These are phyloP conservation scores for Suillus decipiens DNA, from an alignment of 768 basidiomycete genomes.

Conservation along the genomic window DNA sequence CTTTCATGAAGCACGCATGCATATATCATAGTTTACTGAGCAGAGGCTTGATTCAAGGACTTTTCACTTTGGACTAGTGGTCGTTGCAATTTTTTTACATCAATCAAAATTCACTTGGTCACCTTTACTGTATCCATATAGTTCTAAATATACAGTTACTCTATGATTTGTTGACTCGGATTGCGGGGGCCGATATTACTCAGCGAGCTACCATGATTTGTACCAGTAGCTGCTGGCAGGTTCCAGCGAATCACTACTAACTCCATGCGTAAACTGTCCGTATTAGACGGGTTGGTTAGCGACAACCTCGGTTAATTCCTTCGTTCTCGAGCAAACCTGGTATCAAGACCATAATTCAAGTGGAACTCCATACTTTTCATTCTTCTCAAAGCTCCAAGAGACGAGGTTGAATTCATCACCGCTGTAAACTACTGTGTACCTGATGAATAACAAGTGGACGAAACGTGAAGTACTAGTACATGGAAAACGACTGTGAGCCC, in stretches of 20 bases:
- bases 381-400: neutral
- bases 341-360: too few species aligned
- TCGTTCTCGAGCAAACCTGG: too few species aligned
- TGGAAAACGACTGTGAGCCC: neutral
- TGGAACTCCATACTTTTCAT: too few species aligned
- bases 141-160: too few species aligned
- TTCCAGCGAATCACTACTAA: too few species aligned
- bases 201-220: too few species aligned
- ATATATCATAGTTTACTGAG: neutral
- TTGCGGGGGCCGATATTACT: too few species aligned
- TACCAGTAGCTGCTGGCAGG: too few species aligned
- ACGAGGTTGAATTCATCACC: neutral
- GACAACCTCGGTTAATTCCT: too few species aligned
- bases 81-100: neutral
- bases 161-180: neutral
- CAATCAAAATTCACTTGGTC: neutral
- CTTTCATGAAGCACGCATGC: conserved; percentile 20
- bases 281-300: too few species aligned
- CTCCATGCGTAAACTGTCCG: too few species aligned
- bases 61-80: neutral
- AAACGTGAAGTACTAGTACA: neutral
- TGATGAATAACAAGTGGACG: neutral
- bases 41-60: neutral
- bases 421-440: neutral
- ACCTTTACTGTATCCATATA: neutral